These are phyloP conservation scores for Murraya koenigii DNA, from an alignment of 345 rosid genomes.

Conservation along the genomic window DNA sequence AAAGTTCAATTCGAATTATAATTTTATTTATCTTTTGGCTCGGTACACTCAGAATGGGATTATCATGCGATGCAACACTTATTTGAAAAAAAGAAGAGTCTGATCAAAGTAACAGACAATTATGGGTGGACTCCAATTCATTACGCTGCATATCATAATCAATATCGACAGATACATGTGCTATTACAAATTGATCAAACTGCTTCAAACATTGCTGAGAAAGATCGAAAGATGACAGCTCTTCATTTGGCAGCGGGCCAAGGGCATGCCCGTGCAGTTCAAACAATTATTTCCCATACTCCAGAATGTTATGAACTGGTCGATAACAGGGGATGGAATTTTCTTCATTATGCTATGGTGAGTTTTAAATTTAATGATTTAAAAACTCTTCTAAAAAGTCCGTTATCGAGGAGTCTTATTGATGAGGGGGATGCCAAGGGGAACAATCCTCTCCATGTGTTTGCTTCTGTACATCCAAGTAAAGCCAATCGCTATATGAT, in stretches of 20 bases:
- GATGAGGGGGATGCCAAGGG: neutral
- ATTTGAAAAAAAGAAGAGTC: neutral
- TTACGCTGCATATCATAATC: neutral
- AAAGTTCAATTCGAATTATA: too few species aligned
- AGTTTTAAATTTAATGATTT: neutral
- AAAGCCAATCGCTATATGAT: neutral
- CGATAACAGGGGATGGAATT: neutral
- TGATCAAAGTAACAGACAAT: neutral
- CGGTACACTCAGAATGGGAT: too few species aligned
- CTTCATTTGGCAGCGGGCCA: conserved; percentile 12
- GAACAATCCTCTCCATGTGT: too few species aligned
- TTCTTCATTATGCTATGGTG: conserved; percentile 7
- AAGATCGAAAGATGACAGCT: neutral
- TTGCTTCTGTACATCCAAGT: neutral
- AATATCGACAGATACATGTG: accelerated
- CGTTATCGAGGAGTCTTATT: neutral
- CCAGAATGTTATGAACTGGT: conserved; percentile 12
- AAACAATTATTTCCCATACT: neutral
- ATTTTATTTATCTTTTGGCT: too few species aligned
- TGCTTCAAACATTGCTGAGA: neutral
- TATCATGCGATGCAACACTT: neutral
- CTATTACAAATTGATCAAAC: neutral
- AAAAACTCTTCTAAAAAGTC: neutral
- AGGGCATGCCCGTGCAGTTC: neutral
- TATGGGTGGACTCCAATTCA: conserved; percentile 10